These are phyloP conservation scores for Pythium pyrilobum DNA, from an alignment of 352 stramenopile species.

Conservation along the genomic window DNA sequence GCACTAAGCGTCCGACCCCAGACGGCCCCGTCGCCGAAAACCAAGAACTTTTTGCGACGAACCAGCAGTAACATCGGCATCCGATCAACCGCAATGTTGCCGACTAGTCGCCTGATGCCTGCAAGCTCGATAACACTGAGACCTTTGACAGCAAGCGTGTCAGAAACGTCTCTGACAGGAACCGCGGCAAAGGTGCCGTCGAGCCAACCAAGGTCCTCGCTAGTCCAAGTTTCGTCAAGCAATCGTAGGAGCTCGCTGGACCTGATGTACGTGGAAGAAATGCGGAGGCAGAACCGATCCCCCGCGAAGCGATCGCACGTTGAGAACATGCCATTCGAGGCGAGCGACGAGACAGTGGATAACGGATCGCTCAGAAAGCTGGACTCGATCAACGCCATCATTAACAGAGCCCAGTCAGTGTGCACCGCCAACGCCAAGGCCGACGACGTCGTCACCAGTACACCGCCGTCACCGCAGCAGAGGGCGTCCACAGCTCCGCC, in stretches of 20 bases:
- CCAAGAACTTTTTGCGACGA: neutral
- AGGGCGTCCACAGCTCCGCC: neutral
- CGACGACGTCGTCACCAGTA: neutral
- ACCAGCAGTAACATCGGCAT: slow-evolving; percentile 6
- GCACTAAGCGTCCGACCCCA: slow-evolving; percentile 34
- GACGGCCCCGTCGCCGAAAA: slow-evolving; percentile 29
- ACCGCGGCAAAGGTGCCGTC: too few relatives aligned
- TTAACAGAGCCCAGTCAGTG: slow-evolving; percentile 39
- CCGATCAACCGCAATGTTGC: too few relatives aligned
- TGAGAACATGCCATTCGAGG: neutral
- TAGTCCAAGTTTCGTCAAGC: neutral
- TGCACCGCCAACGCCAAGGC: neutral
- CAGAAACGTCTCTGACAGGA: neutral
- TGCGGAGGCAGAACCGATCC: slow-evolving; percentile 27
- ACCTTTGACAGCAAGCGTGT: slow-evolving; percentile 1
- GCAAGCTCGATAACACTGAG: neutral
- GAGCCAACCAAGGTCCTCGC: too few relatives aligned
- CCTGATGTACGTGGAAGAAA: slow-evolving; percentile 40
- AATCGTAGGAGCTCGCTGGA: slow-evolving; percentile 39
- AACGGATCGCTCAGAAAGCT: slow-evolving; percentile 34
- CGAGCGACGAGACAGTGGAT: neutral
- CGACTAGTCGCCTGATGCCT: neutral
- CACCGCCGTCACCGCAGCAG: neutral
- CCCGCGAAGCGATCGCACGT: neutral
- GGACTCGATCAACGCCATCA: slow-evolving; percentile 59